phyloP scores from a whole-genome alignment of 768 basidiomycete species.

The Termitomyces sp. region DNA sequence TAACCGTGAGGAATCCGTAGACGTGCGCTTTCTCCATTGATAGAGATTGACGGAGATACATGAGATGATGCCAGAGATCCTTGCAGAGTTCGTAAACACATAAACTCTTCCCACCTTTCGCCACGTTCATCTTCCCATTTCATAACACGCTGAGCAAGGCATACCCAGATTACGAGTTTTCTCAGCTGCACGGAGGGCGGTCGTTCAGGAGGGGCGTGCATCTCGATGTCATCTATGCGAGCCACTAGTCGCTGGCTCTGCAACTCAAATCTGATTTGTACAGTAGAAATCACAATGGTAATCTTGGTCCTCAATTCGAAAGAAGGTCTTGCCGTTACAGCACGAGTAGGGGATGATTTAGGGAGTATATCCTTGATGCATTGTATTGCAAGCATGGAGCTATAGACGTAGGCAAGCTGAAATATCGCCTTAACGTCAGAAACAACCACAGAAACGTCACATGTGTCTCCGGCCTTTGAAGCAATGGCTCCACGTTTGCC shows the following conservation, averaged over 20 bases:
- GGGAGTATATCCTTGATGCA: slow-evolving; percentile 39
- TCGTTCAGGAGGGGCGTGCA: slow-evolving; percentile 18
- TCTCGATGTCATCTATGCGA: slow-evolving; percentile 36
- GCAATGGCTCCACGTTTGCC: slow-evolving; percentile 18
- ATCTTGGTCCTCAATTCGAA: slow-evolving; percentile 21
- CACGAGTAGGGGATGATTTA: slow-evolving; percentile 12
- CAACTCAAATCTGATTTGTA: slow-evolving; percentile 45
- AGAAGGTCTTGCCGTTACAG: background rate
- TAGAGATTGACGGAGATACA: slow-evolving; percentile 34
- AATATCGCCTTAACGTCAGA: slow-evolving; percentile 49
- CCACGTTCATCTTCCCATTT: slow-evolving; percentile 27
- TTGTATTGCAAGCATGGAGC: slow-evolving; percentile 54
- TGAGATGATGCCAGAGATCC: slow-evolving; percentile 27
- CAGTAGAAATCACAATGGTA: slow-evolving; percentile 30
- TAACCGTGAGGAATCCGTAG: slow-evolving; percentile 81
- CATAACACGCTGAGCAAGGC: slow-evolving; percentile 35
- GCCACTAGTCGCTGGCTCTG: slow-evolving; percentile 43
- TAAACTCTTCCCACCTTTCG: slow-evolving; percentile 72
- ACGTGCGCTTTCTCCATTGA: slow-evolving; percentile 60
- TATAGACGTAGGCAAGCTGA: slow-evolving; percentile 67
- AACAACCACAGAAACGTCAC: slow-evolving; percentile 42
- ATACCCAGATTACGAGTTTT: slow-evolving; percentile 52
- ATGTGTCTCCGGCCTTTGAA: slow-evolving; percentile 30
- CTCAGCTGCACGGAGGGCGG: slow-evolving; percentile 32
- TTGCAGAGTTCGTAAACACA: slow-evolving; percentile 51